A percentile compares a stretch with the other conserved stretches of the same genome.
phyloP scores from a whole-genome alignment of 352 stramenopile species.

The Globisporangium cylindrosporum region DNA sequence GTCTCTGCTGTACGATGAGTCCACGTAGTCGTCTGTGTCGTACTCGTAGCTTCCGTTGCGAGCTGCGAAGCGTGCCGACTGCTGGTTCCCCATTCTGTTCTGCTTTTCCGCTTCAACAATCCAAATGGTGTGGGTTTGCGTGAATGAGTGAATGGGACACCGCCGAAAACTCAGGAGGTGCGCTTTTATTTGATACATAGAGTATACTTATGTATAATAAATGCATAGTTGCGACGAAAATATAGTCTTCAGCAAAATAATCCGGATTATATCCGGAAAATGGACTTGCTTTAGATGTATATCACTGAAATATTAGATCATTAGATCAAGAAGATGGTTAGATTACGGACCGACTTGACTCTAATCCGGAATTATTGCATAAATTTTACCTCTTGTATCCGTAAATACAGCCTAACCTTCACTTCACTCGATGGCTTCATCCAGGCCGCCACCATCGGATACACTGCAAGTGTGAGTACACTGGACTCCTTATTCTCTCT shows the following conservation, averaged over 20 bases:
- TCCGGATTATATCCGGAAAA: neutral
- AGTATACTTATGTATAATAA: neutral
- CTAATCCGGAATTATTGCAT: neutral
- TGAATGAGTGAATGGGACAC: neutral
- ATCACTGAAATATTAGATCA: neutral
- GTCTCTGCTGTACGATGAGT: neutral
- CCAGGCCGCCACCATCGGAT: no score
- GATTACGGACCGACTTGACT: neutral
- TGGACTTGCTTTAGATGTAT: neutral
- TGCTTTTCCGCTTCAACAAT: neutral
- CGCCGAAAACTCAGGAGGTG: neutral
- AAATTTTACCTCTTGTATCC: neutral
- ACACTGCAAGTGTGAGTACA: neutral
- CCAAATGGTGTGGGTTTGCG: neutral
- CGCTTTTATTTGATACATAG: neutral
- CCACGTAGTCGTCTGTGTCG: neutral
- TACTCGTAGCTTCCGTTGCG: neutral
- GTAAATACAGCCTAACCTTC: neutral
- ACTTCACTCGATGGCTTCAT: neutral
- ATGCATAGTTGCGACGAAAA: neutral
- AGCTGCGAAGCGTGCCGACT: constrained; percentile 2
- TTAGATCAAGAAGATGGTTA: neutral
- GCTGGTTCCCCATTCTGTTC: constrained; percentile 9
- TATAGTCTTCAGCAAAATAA: neutral
- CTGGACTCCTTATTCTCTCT: neutral